phyloP scores from a whole-genome alignment of 2,329 filamentous ascomycete genomes.

The Phaeosphaeria sp. region DNA sequence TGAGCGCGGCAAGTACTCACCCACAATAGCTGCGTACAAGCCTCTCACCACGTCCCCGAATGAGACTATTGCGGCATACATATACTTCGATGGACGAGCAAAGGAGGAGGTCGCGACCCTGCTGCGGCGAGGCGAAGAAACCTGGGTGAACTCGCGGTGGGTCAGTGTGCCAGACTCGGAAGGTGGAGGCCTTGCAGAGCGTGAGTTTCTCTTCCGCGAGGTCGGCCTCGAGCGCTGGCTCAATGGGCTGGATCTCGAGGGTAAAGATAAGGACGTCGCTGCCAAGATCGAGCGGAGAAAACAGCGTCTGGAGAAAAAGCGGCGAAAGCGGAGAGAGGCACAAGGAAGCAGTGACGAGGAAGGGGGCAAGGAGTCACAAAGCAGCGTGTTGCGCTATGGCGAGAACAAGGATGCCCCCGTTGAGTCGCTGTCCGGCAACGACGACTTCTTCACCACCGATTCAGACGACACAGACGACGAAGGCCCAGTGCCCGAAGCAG shows the following conservation, averaged over 20 bases:
- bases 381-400: slow-evolving; percentile 79
- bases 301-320: slow-evolving; percentile 79
- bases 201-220: slow-evolving; percentile 96
- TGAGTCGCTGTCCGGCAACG: slow-evolving; percentile 75
- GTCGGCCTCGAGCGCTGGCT: slow-evolving; percentile 96
- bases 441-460: slow-evolving; percentile 67
- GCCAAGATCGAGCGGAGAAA: slow-evolving; percentile 73
- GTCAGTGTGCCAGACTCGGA: slow-evolving; percentile 91
- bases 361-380: slow-evolving; percentile 45
- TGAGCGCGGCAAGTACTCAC: slow-evolving; percentile 60
- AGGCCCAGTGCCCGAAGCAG: slow-evolving; percentile 85
- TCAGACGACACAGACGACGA: slow-evolving; percentile 75
- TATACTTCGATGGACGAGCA: slow-evolving; percentile 93
- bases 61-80: slow-evolving; percentile 97
- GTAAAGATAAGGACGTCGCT: slow-evolving; percentile 75
- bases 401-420: slow-evolving; percentile 76
- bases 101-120: slow-evolving; percentile 98
- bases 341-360: slow-evolving; percentile 57
- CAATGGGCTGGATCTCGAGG: slow-evolving; percentile 93
- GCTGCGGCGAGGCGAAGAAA: slow-evolving; percentile 90
- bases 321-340: slow-evolving; percentile 74
- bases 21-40: slow-evolving; percentile 80
- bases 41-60: slow-evolving; percentile 91
- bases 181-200: slow-evolving; percentile 91
- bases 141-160: slow-evolving; percentile 99